These are phyloP conservation scores for Tuber brumale DNA, from an alignment of 495 filamentous ascomycete species.

Conservation along the genomic window DNA sequence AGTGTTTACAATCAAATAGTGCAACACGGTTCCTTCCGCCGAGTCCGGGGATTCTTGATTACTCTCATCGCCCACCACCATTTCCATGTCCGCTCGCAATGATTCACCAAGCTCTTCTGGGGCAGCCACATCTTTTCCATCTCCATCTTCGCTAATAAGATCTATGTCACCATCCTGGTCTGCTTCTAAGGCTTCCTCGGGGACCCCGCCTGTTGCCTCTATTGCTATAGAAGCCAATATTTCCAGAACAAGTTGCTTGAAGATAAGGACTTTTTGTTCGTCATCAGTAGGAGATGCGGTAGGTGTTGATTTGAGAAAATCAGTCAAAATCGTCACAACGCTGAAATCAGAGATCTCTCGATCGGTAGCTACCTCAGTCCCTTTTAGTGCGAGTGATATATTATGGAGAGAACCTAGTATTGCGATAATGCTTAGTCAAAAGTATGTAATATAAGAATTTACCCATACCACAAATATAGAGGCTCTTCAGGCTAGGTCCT, in stretches of 20 bases:
- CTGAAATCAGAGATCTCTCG: slow-evolving; percentile 33
- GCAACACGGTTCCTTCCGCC: slow-evolving; percentile 19
- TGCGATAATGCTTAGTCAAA: slow-evolving; percentile 17
- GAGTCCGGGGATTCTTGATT: slow-evolving; percentile 35
- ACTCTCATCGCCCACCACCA: slow-evolving; percentile 50
- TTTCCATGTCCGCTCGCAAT: slow-evolving; percentile 50
- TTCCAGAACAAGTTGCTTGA: slow-evolving; percentile 50
- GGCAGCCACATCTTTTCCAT: slow-evolving; percentile 38
- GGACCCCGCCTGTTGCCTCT: slow-evolving; percentile 44
- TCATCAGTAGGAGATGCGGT: slow-evolving; percentile 11
- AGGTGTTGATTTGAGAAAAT: slow-evolving; percentile 21
- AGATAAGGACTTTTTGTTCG: slow-evolving; percentile 38
- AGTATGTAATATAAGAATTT: background rate
- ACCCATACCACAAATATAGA: slow-evolving; percentile 28
- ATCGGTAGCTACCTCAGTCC: background rate
- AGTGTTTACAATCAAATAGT: slow-evolving; percentile 47
- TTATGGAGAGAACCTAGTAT: slow-evolving; percentile 32
- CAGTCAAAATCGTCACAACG: slow-evolving; percentile 33
- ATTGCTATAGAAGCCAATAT: slow-evolving; percentile 56
- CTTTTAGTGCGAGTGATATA: slow-evolving; percentile 35
- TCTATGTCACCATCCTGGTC: slow-evolving; percentile 35
- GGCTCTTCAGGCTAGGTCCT: slow-evolving; percentile 19
- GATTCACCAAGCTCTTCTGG: slow-evolving; percentile 43
- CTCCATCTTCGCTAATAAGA: slow-evolving; percentile 35
- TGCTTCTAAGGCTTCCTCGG: slow-evolving; percentile 39